phyloP scores from a whole-genome alignment of 768 basidiomycete species.

The Boletus rubescentipes region DNA sequence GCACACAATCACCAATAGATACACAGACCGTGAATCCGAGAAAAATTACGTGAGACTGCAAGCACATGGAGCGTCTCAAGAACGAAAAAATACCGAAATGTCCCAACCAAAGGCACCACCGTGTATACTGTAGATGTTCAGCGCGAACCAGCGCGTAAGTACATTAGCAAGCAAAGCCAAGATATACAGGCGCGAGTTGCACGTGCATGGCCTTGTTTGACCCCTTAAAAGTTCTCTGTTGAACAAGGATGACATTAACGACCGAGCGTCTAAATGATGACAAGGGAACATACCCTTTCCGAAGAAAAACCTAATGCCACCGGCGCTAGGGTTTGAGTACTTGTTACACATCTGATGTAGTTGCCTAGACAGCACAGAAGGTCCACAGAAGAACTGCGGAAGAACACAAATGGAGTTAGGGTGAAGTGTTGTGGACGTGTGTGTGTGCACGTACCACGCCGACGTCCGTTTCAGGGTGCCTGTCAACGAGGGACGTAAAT shows the following conservation, averaged over 20 bases:
- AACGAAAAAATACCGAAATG: background rate
- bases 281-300: conserved; percentile 65
- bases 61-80: background rate
- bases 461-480: conserved; percentile 85
- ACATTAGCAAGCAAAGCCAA: background rate
- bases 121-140: background rate
- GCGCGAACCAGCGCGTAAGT: conserved; percentile 5
- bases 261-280: background rate
- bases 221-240: conserved; percentile 24
- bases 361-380: conserved; percentile 62
- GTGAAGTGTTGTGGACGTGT: background rate
- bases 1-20: background rate
- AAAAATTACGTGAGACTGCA: background rate
- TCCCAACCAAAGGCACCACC: background rate
- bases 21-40: background rate
- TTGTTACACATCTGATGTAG: conserved; percentile 83
- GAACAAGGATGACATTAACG: conserved; percentile 1
- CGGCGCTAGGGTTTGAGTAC: conserved; percentile 70
- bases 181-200: background rate
- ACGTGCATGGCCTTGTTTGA: background rate
- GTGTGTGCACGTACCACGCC: conserved; percentile 59
- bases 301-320: conserved; percentile 84
- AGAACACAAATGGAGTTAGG: background rate
- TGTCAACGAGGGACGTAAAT: conserved; percentile 70
- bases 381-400: conserved; percentile 81